Percentiles rank a stretch among this genome's conserved stretches.
phyloP scores from a whole-genome alignment of 2,329 filamentous ascomycete genomes.

The Pezicula carpinea region DNA sequence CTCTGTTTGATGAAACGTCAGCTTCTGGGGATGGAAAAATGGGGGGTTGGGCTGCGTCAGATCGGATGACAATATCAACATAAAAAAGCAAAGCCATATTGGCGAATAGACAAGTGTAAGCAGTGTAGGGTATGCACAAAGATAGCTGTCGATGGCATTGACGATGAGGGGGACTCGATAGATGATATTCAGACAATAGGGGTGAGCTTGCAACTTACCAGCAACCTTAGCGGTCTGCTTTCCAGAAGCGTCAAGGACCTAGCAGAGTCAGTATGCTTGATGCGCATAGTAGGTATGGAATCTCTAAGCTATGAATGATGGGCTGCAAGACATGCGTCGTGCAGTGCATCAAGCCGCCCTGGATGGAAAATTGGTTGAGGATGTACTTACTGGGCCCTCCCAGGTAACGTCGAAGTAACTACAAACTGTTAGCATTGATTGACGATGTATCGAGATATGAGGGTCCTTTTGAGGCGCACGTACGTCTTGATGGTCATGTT shows the following conservation, averaged over 20 bases:
- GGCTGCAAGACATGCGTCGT: too few species aligned
- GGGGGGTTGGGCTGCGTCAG: not conserved
- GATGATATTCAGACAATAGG: slow-evolving; percentile 4
- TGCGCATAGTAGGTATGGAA: too few species aligned
- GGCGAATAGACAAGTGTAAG: not conserved
- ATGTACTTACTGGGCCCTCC: slow-evolving; percentile 53
- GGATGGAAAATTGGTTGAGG: too few species aligned
- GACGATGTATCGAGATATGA: slow-evolving; percentile 12
- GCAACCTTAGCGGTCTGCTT: slow-evolving; percentile 49
- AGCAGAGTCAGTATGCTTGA: too few species aligned
- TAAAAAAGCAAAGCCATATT: not conserved
- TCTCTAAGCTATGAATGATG: too few species aligned
- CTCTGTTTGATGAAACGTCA: slow-evolving; percentile 34
- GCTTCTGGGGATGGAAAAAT: slow-evolving; percentile 13
- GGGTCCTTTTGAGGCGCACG: slow-evolving; percentile 32
- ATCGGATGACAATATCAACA: slow-evolving; percentile 8
- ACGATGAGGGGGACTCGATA: slow-evolving; percentile 4
- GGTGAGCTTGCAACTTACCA: slow-evolving; percentile 44
- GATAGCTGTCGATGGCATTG: slow-evolving; percentile 9
- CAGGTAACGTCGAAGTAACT: slow-evolving; percentile 71
- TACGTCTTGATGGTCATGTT: slow-evolving; percentile 74
- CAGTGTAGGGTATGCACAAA: not conserved
- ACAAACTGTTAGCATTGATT: slow-evolving; percentile 14
- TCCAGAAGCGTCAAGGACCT: slow-evolving; percentile 53
- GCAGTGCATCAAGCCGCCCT: too few species aligned